Evolutionary conservation across 257 asterid genomes (phyloP), one percentile per base, ranked within the genome.

Genomic region (Rubia yunnanensis): DNA sequence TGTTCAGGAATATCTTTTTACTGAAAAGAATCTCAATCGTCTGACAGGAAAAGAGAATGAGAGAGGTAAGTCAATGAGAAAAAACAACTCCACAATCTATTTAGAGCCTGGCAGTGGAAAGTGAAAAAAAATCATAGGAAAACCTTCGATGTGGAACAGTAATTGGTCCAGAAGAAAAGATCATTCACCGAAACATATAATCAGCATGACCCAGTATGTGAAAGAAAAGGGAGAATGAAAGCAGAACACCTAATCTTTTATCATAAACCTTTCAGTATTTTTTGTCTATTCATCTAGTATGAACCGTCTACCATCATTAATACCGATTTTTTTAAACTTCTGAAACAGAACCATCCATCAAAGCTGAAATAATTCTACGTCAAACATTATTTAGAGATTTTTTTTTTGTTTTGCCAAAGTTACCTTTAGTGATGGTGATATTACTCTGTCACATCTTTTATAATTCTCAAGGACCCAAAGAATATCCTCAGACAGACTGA

Each of bases 1-100:
- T 78, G 81, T 77, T 70, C 78, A 92, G 71, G 77, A 92, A 77
- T 55, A 84, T 39, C 86, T 76, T 85, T 76, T 82, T 82, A 84
- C 97, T 88, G 87, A 90, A 83, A 52, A 94, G 97, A 71, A 86
- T 89, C 85, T 89, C 96, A 17, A 87, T 79, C 34, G 99, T 92
- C 99, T 92, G 96, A 64, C 77, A 30, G 39, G n/a, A 81, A 3
- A 77, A 48, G 80, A 72, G 63, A 63, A 11, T 11, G 59, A 11
- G 30, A 34, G 55, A 64, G 15, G 59, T 53, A 24, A 53, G 15
- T 10, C 61, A 49, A 44, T 49, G 50, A 34, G 20, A 31, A 26
- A 63, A 0, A 39, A 63, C 11, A 17, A 3, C 15, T 39, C 44
- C 11, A 24, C 11, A 62, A 7, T 22, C 66, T 36, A 20, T 61